Evolutionary conservation across 1,284 basidiomycete species (phyloP), one percentile per base, ranked within the genome.

Genomic region (Phaffia rhodozyma): DNA sequence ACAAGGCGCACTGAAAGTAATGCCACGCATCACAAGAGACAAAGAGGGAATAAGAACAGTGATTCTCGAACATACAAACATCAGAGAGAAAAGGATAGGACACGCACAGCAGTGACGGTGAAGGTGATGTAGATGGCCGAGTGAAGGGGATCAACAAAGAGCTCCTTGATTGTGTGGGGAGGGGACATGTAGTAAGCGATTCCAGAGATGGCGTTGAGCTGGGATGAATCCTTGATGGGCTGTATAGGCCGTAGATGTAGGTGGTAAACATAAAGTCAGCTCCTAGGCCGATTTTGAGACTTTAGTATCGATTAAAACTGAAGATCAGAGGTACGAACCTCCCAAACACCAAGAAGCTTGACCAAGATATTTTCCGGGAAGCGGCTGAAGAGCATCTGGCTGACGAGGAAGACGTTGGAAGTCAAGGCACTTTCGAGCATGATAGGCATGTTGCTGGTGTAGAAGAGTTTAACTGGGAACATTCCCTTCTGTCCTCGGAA

Each of bases 391-490:
- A 97, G 82, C 94, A 97, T 97, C 78, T 97, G 96, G 55, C 86
- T 90, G 73, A 98, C 83, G 75, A 98, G 90, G 79, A 93, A 97
- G 32, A 97, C 84, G 78, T 98, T 97, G 67, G 85, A 88, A 11
- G 91, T 93, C 66, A 97, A 81, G 16, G 94, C 93, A 30, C 84
- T 87, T 78, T 97, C 89, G 69, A 98, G 84, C 94, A 98, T 98
- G 81, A 98, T 98, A 68, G 94, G 93, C 94, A 97, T 97, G 82
- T 97, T 98, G 68, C 85, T 87, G 29, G 94, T 97, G 80, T 98
- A 98, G 80, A 98, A 98, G 55, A 98, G 84, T 80, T 97, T 98
- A 79, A 98, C 84, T 66, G 96, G 94, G 81, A 96, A 98, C 48
- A 85, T 84, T 56, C 89, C 92, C 58, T 91, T 84, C 78, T 97